Evolutionary conservation across 306 rosid genomes (phyloP), one percentile per base, ranked within the genome.

Genomic region (Cyamopsis tetragonoloba): DNA sequence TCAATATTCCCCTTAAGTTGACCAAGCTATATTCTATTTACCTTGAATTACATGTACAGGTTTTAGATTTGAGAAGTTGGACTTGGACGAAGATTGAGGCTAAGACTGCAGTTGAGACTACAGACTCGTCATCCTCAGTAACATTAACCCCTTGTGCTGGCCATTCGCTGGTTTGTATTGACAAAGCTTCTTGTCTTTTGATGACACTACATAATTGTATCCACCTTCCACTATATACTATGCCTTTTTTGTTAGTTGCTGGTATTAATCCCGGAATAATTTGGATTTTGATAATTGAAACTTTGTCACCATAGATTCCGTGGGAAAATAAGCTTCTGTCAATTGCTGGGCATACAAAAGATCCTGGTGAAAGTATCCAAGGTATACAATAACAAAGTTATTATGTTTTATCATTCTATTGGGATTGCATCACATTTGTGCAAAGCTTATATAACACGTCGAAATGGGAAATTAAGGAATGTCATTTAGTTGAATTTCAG

Each of bases 31-130:
- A 14, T 19, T 43, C 42, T 26, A 54, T 80, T 53, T 46, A 61
- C 59, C 46, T 14, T 66, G 65, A 14, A 34, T 48, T 28, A 62
- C 54, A 62, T 47, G 64, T 68, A 38, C 78, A 91, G 97, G 89
- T 85, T 73, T 72, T 91, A 62, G 96, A 91, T 86, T 77, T 91
- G 79, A 88, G 88, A 85, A 84, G 91, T 72, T 88, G 96, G 93
- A 71, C 84, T 76, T 91, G 97, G 97, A 81, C 88, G 11, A 88
- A 81, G 83, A 72, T 85, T 63, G 97, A 88, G 70, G 82, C 84
- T 56, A 86, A 84, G 72, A 51, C 61, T 23, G 85, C 50, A 80
- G 60, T 63, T 57, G 89, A 91, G 31, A 71, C 89, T 46, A 37
- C 55, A 3, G 91, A 79, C 41, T 75, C 79, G n/a, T 50, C 79